A percentile compares a stretch with the other conserved stretches of the same genome.
Evolutionary conservation across 768 basidiomycete genomes (phyloP).

Genomic region (Neoboletus brunneissimus): DNA sequence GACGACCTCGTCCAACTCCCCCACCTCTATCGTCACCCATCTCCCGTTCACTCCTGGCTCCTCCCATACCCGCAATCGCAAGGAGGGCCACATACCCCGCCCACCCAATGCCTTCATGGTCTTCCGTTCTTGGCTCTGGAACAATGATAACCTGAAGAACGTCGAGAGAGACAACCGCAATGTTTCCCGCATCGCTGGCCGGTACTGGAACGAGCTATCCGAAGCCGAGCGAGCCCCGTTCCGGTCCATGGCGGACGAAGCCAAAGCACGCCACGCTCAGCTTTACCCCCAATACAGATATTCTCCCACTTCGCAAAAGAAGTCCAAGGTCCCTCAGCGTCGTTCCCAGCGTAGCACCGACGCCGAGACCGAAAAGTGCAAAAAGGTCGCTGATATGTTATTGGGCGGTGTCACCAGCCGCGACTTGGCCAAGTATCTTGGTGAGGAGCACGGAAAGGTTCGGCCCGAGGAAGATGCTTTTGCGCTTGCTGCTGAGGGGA

Average conservation of each 20-base stretch:
- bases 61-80: constrained; percentile 42
- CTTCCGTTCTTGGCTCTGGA: constrained; percentile 68
- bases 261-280: constrained; percentile 45
- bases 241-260: constrained; percentile 45
- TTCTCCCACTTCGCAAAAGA: constrained; percentile 42
- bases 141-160: constrained; percentile 44
- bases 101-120: constrained; percentile 88
- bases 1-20: constrained; percentile 11
- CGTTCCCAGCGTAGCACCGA: constrained; percentile 32
- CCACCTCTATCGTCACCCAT: constrained; percentile 24
- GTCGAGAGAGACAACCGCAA: constrained; percentile 70
- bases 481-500: background rate
- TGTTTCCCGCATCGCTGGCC: constrained; percentile 67
- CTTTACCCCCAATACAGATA: constrained; percentile 64
- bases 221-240: constrained; percentile 46
- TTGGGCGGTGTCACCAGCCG: constrained; percentile 34
- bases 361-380: constrained; percentile 39
- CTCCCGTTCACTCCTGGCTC: constrained; percentile 30
- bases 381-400: constrained; percentile 36
- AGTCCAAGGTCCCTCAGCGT: constrained; percentile 30
- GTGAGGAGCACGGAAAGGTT: constrained; percentile 2
- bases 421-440: constrained; percentile 26
- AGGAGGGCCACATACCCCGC: constrained; percentile 58
- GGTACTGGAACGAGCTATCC: constrained; percentile 60
- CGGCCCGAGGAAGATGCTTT: background rate